A percentile compares a stretch with the other conserved stretches of the same genome.
These are phyloP conservation scores for Ogataea saltuana DNA, from an alignment of 805 yeast genomes.

Conservation along the genomic window DNA sequence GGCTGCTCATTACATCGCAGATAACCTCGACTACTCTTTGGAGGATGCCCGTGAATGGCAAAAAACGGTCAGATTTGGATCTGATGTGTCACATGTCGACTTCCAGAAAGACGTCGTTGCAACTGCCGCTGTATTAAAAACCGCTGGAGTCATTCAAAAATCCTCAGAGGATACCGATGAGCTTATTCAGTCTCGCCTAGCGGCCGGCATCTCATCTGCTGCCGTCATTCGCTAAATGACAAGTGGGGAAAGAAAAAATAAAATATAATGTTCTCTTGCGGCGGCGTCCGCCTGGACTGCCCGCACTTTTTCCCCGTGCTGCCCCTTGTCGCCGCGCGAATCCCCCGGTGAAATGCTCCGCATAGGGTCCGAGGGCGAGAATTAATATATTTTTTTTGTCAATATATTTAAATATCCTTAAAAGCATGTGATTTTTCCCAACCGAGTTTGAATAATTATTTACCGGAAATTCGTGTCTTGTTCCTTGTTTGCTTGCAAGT, in stretches of 20 bases:
- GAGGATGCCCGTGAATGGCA: conserved; percentile 84
- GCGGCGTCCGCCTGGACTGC: too few relatives aligned
- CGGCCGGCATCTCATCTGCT: conserved; percentile 15
- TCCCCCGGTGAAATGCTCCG: neutral
- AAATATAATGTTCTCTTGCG: too few relatives aligned
- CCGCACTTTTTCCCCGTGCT: too few relatives aligned
- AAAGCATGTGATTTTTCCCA: conserved; percentile 20
- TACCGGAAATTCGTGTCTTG: conserved; percentile 1
- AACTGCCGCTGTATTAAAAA: conserved; percentile 56
- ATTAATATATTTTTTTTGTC: too few relatives aligned
- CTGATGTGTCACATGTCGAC: conserved; percentile 48
- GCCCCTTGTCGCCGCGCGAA: conserved; percentile 2
- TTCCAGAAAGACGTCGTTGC: conserved; percentile 52
- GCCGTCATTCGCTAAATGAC: neutral
- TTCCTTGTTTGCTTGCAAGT: neutral
- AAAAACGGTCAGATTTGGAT: conserved; percentile 66
- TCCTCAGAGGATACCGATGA: conserved; percentile 20
- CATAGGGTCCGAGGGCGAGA: neutral
- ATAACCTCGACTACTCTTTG: conserved; percentile 70
- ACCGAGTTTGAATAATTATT: neutral
- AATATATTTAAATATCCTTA: neutral
- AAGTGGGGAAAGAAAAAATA: neutral
- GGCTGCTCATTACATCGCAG: conserved; percentile 62
- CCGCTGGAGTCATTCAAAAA: conserved; percentile 59
- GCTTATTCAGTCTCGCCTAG: conserved; percentile 15